Percentiles rank a stretch among this genome's conserved stretches.
Conservation (phyloP, 257 asterid species). For the Sherardia arvensis region DNA sequence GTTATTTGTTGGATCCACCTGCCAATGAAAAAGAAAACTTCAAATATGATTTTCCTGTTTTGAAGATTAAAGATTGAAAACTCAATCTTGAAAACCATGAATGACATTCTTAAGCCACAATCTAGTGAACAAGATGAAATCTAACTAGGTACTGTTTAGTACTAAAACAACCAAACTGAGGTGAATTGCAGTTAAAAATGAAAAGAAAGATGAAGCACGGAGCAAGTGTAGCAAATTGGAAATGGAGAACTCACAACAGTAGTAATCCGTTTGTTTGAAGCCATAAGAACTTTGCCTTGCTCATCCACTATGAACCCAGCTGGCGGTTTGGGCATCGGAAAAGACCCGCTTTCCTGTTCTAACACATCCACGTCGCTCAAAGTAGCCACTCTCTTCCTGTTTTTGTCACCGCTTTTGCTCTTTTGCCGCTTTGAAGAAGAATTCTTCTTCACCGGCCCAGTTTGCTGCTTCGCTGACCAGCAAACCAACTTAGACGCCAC, state of each 20-base stretch:
- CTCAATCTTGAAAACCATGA: not conserved
- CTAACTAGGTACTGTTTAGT: not conserved
- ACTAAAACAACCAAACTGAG: not conserved
- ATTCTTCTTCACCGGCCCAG: slow-evolving; percentile 32
- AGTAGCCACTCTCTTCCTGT: not conserved
- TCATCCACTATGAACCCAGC: slow-evolving; percentile 91
- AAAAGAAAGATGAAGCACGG: not conserved
- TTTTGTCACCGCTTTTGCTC: slow-evolving; percentile 6
- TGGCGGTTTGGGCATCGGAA: slow-evolving; percentile 88
- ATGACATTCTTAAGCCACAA: not conserved
- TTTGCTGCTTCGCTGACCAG: slow-evolving; percentile 26
- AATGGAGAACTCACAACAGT: slow-evolving; percentile 52
- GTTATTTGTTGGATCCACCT: slow-evolving; percentile 88
- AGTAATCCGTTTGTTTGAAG: slow-evolving; percentile 67
- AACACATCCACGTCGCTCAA: slow-evolving; percentile 17
- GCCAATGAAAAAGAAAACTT: slow-evolving; percentile 15
- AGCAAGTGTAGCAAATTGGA: not conserved
- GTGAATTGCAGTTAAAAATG: not conserved
- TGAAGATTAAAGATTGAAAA: not conserved
- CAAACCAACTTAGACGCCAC: slow-evolving; percentile 10
- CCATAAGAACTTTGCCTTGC: slow-evolving; percentile 79
- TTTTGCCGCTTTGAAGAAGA: slow-evolving; percentile 28
- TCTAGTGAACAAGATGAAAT: not conserved
- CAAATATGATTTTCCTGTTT: not conserved
- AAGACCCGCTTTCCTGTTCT: slow-evolving; percentile 19